Base-by-base conservation (phyloP, 2,329 filamentous ascomycete species). In the Epicoccum nigrum region DNA sequence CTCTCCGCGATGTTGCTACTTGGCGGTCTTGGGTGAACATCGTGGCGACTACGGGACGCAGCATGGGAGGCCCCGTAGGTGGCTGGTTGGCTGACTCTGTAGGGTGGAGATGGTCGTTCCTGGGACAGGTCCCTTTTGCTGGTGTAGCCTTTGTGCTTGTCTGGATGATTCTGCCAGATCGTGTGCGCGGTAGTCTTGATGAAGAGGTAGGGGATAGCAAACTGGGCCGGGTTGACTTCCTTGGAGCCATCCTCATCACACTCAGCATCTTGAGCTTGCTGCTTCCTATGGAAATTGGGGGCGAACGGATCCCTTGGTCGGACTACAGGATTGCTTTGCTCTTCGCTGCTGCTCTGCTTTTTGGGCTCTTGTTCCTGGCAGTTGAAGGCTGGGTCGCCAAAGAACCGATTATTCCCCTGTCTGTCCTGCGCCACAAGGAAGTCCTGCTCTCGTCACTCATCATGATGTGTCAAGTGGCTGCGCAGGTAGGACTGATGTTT, bases 31-130 rank as follows among this genome's bases (percentile, higher is more conserved):
- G 82, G 63, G 74, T 82, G 34, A 83, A 83, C 46, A 71, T 83
- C 12, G 68, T 77, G 13, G 74, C 76, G 55, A 83, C 80, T 0
- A 74, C 77, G 0, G 80, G 80, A 9, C 71, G 79, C 9, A 78
- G 76, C 50, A 68, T 79, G 17, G 82, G 82, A 25, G 81, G 81
- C 1, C 79, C 81, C 0, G 48, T 86, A 0, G 86, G 86, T 1
- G 86, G 86, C 2, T 82, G 77, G 62, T 68, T 88, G 2, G 81
- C 84, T 1, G 83, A 88, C 56, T 78, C 79, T 0, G 77, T 88
- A 11, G 86, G 86, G 13, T 89, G 86, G 86, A 74, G 86, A 68
- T 86, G 84, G 84, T 83, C 82, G 0, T 87, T 87, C 59, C 62
- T 82, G 0, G 77, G 79, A 4, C 84, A 87, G 67, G 75, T 79